phyloP scores from a whole-genome alignment of 441 rosid species.

The Raphanus hybrid region DNA sequence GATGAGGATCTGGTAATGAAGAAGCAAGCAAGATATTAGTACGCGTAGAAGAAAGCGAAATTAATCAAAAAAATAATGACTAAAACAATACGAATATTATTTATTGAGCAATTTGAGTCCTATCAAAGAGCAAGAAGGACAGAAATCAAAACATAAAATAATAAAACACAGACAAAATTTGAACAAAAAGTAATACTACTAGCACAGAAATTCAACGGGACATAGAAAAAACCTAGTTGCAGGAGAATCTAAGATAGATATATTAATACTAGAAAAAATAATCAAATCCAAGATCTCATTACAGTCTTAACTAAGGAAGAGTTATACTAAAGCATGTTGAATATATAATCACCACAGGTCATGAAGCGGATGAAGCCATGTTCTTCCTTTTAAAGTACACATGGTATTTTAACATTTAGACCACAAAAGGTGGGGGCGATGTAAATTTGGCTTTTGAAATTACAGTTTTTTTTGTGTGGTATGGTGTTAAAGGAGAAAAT shows the following conservation, averaged over 20 bases:
- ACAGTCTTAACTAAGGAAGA: slow-evolving; percentile 6
- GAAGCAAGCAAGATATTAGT: slow-evolving; percentile 26
- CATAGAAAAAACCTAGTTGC: slow-evolving; percentile 51
- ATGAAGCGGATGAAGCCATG: slow-evolving; percentile 35
- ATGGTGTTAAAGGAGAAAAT: slow-evolving; percentile 26
- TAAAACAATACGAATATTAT: neutral
- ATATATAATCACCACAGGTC: slow-evolving; percentile 17
- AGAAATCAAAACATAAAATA: slow-evolving; percentile 33
- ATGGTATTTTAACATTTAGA: neutral
- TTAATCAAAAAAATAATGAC: slow-evolving; percentile 22
- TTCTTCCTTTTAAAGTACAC: slow-evolving; percentile 32
- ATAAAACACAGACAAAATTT: slow-evolving; percentile 31
- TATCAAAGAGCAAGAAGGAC: slow-evolving; percentile 39
- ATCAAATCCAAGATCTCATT: neutral
- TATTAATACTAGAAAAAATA: slow-evolving; percentile 21
- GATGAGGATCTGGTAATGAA: slow-evolving; percentile 42
- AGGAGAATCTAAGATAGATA: slow-evolving; percentile 67
- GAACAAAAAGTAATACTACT: slow-evolving; percentile 27
- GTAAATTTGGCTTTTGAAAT: neutral
- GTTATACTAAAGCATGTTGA: slow-evolving; percentile 22
- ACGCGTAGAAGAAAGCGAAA: neutral
- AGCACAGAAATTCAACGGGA: slow-evolving; percentile 32
- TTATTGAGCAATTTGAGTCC: slow-evolving; percentile 32
- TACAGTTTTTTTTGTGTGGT: slow-evolving; percentile 8
- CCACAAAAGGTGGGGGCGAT: too few relatives aligned